A percentile compares a stretch with the other conserved stretches of the same genome.
phyloP scores from a whole-genome alignment of 495 filamentous ascomycete genomes.

The Parathielavia hyrcaniae region DNA sequence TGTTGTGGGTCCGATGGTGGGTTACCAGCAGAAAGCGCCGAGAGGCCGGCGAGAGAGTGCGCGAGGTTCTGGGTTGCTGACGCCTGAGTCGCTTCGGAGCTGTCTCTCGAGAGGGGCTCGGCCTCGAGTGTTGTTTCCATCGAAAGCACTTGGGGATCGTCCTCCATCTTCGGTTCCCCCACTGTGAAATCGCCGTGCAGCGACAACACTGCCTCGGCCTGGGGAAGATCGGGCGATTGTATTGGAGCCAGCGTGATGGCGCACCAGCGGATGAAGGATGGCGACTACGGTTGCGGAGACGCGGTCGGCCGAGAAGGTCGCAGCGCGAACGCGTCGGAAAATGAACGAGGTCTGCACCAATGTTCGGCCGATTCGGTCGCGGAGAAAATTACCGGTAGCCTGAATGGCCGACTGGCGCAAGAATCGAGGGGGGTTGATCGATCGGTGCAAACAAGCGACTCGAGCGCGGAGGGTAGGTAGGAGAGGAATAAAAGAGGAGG shows the following conservation, averaged over 20 bases:
- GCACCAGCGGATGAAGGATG: not conserved
- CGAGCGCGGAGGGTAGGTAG: not conserved
- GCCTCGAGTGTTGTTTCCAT: slow-evolving; percentile 39
- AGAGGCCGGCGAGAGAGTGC: slow-evolving; percentile 52
- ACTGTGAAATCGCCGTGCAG: slow-evolving; percentile 28
- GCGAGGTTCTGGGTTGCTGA: slow-evolving; percentile 34
- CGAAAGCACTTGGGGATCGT: slow-evolving; percentile 33
- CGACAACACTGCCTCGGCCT: slow-evolving; percentile 23
- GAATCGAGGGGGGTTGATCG: not conserved
- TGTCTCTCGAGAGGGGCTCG: slow-evolving; percentile 46
- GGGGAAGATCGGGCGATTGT: slow-evolving; percentile 33
- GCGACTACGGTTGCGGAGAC: not conserved
- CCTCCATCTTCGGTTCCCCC: slow-evolving; percentile 36
- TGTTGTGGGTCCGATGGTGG: slow-evolving; percentile 56
- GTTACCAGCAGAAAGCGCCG: slow-evolving; percentile 58
- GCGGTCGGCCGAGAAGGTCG: not conserved
- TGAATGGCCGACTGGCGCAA: not conserved
- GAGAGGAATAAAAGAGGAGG: not conserved
- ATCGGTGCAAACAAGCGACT: not conserved
- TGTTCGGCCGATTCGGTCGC: no score
- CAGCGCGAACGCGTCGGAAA: not conserved
- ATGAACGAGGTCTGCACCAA: no score
- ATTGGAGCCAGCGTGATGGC: slow-evolving; percentile 32
- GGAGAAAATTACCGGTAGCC: not conserved
- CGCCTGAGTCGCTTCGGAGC: slow-evolving; percentile 39